These are phyloP conservation scores for Komagataella pseudopastoris DNA, from an alignment of 805 yeast genomes.

Conservation along the genomic window DNA sequence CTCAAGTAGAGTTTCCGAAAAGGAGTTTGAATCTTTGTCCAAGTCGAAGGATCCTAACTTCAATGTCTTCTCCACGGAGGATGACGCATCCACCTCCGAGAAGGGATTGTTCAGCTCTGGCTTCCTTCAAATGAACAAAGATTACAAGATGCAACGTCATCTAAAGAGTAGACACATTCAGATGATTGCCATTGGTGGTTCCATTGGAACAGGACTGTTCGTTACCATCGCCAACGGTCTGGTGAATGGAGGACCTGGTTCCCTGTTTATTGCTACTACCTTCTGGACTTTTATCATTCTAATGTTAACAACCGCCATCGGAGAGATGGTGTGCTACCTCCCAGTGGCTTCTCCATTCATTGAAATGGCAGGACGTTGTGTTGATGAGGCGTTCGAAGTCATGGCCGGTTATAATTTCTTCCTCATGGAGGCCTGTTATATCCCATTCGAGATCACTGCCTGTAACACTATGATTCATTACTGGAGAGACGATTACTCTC, in stretches of 20 bases:
- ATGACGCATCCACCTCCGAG: background rate
- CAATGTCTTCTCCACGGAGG: background rate
- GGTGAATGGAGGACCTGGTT: constrained; percentile 20
- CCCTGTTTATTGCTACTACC: constrained; percentile 17
- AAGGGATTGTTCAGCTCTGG: background rate
- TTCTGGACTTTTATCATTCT: constrained; percentile 19
- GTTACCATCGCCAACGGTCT: constrained; percentile 23
- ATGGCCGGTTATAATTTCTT: constrained; percentile 23
- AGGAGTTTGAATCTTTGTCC: background rate
- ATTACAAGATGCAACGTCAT: constrained; percentile 23
- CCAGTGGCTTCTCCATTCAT: constrained; percentile 24
- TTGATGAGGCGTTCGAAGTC: constrained; percentile 22
- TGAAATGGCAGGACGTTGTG: constrained; percentile 22
- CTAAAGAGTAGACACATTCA: constrained; percentile 21
- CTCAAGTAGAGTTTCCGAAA: background rate
- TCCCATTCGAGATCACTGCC: constrained; percentile 33
- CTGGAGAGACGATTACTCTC: constrained; percentile 34
- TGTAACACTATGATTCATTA: constrained; percentile 41
- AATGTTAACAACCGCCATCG: constrained; percentile 20
- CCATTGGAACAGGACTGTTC: constrained; percentile 24
- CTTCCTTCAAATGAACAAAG: background rate
- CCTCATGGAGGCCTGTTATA: constrained; percentile 28
- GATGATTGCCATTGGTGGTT: constrained; percentile 26
- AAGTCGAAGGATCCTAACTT: background rate
- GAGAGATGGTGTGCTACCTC: constrained; percentile 22